Evolutionary conservation across 1,284 basidiomycete species (phyloP).

Genomic region (Sphagnurus paluster): DNA sequence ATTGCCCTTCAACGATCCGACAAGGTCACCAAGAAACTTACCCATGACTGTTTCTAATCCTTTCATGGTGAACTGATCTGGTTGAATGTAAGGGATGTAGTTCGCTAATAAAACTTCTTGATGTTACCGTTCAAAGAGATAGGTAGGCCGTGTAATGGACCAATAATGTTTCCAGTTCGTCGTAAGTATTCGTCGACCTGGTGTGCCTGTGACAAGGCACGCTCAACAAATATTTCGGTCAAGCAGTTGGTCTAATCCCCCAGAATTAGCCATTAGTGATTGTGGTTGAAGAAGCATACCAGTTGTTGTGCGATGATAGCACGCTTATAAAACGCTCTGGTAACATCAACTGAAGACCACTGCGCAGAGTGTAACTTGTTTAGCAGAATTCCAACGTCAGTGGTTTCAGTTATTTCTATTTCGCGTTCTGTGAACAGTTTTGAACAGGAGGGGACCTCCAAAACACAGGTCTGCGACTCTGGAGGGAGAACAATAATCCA

Average conservation of each 20-base stretch:
- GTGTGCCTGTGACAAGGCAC: constrained; percentile 54
- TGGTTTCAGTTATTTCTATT: constrained; percentile 59
- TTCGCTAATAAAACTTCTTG: not conserved
- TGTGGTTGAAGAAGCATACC: constrained; percentile 34
- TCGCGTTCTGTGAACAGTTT: constrained; percentile 58
- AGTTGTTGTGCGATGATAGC: constrained; percentile 79
- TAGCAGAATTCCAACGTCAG: constrained; percentile 47
- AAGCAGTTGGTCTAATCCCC: constrained; percentile 38
- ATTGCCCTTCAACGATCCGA: not conserved
- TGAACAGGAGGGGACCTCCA: constrained; percentile 45
- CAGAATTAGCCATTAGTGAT: constrained; percentile 2
- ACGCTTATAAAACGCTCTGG: constrained; percentile 74
- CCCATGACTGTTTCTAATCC: constrained; percentile 65
- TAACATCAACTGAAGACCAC: constrained; percentile 66
- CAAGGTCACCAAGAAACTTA: constrained; percentile 17
- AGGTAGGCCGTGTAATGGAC: constrained; percentile 64
- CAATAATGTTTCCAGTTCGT: constrained; percentile 48
- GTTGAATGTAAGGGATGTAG: not conserved
- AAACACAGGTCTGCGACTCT: constrained; percentile 22
- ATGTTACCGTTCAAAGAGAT: constrained; percentile 53
- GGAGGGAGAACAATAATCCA: constrained; percentile 24
- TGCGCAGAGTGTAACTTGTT: constrained; percentile 45
- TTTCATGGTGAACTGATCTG: constrained; percentile 60
- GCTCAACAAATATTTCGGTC: constrained; percentile 65
- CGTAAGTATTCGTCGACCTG: constrained; percentile 55